Evolutionary conservation across 352 stramenopile genomes (phyloP).

Genomic region (Achlya hypogyna): DNA sequence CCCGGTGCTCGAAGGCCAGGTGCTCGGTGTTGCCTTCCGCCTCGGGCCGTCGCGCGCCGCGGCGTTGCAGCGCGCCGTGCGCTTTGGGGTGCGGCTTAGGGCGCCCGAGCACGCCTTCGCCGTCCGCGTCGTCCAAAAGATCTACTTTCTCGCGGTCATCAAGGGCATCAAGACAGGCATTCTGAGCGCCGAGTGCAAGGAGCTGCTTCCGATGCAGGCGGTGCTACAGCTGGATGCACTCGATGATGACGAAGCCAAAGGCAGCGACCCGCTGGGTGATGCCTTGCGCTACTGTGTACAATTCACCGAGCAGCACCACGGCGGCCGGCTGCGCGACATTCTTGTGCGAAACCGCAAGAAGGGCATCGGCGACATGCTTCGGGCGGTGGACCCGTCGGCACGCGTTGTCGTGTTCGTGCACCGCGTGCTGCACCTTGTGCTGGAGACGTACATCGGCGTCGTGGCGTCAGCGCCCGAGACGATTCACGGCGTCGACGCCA

Average conservation of each 20-base stretch:
- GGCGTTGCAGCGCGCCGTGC: not conserved
- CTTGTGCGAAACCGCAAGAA: slow-evolving; percentile 15
- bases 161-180: slow-evolving; percentile 16
- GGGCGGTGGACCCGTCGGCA: slow-evolving; percentile 8
- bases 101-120: not conserved
- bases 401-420: slow-evolving; percentile 5
- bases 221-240: not conserved
- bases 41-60: not conserved
- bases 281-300: slow-evolving; percentile 9
- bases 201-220: slow-evolving; percentile 4
- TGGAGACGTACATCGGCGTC: slow-evolving; percentile 12
- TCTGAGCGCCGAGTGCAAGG: slow-evolving; percentile 8
- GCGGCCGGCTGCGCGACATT: slow-evolving; percentile 13
- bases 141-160: slow-evolving; percentile 15
- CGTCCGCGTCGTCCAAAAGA: not conserved
- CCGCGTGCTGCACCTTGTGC: not conserved
- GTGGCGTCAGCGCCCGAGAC: not conserved
- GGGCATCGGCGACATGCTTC: slow-evolving; percentile 16
- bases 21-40: slow-evolving; percentile 8
- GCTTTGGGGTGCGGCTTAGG: not conserved
- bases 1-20: not conserved
- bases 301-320: slow-evolving; percentile 18
- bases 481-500: not conserved
- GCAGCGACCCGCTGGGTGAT: not conserved
- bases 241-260: not conserved